Evolutionary conservation across 805 yeast species (phyloP).

Genomic region (Wickerhamomyces alni): DNA sequence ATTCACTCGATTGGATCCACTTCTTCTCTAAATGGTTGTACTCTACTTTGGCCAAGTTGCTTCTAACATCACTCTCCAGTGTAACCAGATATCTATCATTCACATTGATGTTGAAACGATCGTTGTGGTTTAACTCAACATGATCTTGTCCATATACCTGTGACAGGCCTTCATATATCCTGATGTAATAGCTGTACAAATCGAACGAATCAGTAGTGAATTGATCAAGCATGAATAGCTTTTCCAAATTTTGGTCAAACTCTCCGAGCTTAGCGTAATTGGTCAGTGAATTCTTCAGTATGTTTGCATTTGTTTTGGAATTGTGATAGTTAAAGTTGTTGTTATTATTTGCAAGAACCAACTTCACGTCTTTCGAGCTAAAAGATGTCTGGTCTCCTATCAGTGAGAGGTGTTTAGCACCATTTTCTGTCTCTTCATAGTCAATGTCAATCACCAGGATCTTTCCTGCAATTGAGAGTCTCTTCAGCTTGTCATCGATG

Average conservation of each 20-base stretch:
- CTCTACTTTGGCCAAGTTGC: background rate
- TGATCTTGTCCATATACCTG: conserved; percentile 2
- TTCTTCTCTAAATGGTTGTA: background rate
- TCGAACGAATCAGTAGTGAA: conserved; percentile 16
- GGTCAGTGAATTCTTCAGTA: conserved; percentile 12
- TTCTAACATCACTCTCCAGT: conserved; percentile 14
- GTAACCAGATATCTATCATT: conserved; percentile 7
- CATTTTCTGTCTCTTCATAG: conserved; percentile 9
- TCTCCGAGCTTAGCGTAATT: conserved; percentile 10
- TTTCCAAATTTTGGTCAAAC: conserved; percentile 16
- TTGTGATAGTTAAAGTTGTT: conserved; percentile 15
- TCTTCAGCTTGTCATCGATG: conserved; percentile 8
- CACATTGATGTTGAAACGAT: conserved; percentile 14
- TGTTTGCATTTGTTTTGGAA: conserved; percentile 9
- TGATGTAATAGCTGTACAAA: conserved; percentile 15
- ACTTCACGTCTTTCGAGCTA: conserved; percentile 12
- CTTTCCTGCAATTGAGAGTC: conserved; percentile 24
- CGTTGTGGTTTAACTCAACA: conserved; percentile 12
- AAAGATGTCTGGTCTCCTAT: conserved; percentile 11
- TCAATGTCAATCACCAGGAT: conserved; percentile 24
- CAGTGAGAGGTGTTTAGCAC: background rate
- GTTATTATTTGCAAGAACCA: conserved; percentile 23
- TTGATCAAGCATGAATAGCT: conserved; percentile 18
- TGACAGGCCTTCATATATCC: conserved; percentile 4
- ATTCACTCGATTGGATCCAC: background rate